Percentiles rank a stretch among this genome's conserved stretches.
These are phyloP conservation scores for Penicillium goetzii DNA, from an alignment of 495 filamentous ascomycete genomes.

Conservation along the genomic window DNA sequence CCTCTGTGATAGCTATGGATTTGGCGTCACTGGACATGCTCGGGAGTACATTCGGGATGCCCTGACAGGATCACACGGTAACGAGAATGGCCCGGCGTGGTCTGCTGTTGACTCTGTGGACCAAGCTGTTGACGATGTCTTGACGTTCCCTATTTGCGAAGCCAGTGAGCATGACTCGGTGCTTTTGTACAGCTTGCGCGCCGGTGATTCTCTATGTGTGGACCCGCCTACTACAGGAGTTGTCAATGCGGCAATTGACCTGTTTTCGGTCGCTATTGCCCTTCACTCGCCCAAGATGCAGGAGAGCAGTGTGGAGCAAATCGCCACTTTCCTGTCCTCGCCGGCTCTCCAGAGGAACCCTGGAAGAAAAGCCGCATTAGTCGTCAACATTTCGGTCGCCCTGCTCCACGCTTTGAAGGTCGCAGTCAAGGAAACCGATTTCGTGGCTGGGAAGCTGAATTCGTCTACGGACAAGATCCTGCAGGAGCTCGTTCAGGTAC, in stretches of 20 bases:
- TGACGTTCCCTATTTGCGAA: conserved; percentile 74
- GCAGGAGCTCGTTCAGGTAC: conserved; percentile 76
- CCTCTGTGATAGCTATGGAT: conserved; percentile 89
- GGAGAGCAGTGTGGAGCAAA: conserved; percentile 91
- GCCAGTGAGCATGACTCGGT: conserved; percentile 91
- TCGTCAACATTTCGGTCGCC: conserved; percentile 85
- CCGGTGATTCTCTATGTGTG: conserved; percentile 56
- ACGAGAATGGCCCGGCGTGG: conserved; percentile 58
- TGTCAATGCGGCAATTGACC: conserved; percentile 87
- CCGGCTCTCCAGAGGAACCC: conserved; percentile 80
- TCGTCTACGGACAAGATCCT: conserved; percentile 82
- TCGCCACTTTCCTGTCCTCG: conserved; percentile 82
- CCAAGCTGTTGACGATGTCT: conserved; percentile 67
- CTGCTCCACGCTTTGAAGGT: conserved; percentile 81
- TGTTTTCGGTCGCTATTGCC: conserved; percentile 89
- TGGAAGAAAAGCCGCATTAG: conserved; percentile 85
- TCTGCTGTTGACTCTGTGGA: conserved; percentile 67
- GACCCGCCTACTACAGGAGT: conserved; percentile 91
- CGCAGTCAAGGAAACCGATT: conserved; percentile 75
- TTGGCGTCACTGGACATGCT: conserved; percentile 86
- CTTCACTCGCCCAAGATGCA: conserved; percentile 88
- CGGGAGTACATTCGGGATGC: conserved; percentile 72
- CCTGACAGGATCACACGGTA: conserved; percentile 71
- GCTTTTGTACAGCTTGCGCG: conserved; percentile 65
- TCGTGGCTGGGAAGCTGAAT: conserved; percentile 72